These are phyloP conservation scores for Rhodomyrtus tomentosa DNA, from an alignment of 345 rosid genomes.

Conservation along the genomic window DNA sequence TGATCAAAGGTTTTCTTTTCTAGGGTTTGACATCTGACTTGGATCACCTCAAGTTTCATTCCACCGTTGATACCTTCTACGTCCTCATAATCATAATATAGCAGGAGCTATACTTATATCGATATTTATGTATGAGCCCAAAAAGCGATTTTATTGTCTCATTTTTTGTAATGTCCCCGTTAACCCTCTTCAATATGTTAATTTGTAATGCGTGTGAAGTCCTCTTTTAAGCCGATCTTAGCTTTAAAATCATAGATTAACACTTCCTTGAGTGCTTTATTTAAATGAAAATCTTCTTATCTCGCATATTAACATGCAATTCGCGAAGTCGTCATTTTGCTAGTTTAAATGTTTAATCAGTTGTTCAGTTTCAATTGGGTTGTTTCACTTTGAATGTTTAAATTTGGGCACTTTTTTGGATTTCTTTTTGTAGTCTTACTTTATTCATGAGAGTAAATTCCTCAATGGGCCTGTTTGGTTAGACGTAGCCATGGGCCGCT, in stretches of 20 bases:
- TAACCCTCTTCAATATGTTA: not conserved
- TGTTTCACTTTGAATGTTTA: not conserved
- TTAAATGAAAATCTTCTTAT: not conserved
- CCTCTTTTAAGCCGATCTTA: not conserved
- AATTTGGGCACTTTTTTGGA: not conserved
- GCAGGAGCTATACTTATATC: not conserved
- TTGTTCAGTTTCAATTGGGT: not conserved
- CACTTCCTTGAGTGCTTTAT: not conserved
- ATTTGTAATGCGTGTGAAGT: not conserved
- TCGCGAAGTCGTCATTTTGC: not conserved
- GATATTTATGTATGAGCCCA: not conserved
- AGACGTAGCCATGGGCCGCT: too few relatives aligned
- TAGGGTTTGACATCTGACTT: not conserved
- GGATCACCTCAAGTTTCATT: not conserved
- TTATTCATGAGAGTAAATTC: not conserved
- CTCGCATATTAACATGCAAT: not conserved
- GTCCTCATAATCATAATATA: not conserved
- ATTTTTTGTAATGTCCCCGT: not conserved
- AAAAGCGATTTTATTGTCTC: not conserved
- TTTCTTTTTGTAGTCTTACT: not conserved
- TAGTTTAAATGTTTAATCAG: not conserved
- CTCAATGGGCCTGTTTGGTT: not conserved
- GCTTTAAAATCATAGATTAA: not conserved
- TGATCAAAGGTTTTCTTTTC: not conserved
- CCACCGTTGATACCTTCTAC: not conserved